These are phyloP conservation scores for Drechslera avenae DNA, from an alignment of 2,329 filamentous ascomycete genomes.

Conservation along the genomic window DNA sequence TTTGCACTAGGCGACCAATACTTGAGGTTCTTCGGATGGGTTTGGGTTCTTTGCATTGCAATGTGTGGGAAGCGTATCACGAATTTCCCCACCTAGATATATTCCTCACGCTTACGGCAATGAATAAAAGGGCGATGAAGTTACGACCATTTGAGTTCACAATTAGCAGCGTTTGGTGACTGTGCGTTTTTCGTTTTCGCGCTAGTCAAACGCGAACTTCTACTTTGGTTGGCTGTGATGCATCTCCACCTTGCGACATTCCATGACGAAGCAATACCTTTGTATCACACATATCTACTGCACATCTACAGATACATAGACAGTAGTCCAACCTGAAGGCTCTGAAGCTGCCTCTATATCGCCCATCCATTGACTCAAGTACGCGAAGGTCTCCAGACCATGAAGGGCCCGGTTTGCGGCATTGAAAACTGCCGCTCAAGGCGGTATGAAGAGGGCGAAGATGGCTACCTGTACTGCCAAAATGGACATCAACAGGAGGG, in stretches of 20 bases:
- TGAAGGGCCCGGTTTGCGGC: conserved; percentile 52
- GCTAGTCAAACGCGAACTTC: conserved; percentile 28
- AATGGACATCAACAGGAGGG: conserved; percentile 70
- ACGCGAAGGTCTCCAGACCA: background rate
- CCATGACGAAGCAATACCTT: background rate
- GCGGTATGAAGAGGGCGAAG: conserved; percentile 69
- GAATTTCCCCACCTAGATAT: conserved; percentile 43
- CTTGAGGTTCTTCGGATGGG: conserved; percentile 45
- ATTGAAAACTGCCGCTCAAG: conserved; percentile 72
- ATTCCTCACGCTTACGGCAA: conserved; percentile 46
- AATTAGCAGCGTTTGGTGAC: conserved; percentile 30
- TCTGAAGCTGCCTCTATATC: background rate
- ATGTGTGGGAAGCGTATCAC: conserved; percentile 45
- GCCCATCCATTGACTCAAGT: background rate
- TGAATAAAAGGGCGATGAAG: conserved; percentile 44
- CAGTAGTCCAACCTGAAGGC: background rate
- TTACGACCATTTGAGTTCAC: conserved; percentile 30
- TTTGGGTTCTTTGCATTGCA: conserved; percentile 48
- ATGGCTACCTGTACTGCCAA: conserved; percentile 78
- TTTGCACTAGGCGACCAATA: conserved; percentile 40
- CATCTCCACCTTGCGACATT: background rate
- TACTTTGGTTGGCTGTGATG: background rate
- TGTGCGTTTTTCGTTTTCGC: conserved; percentile 29
- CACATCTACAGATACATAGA: background rate
- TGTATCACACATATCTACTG: background rate